phyloP scores from a whole-genome alignment of 345 rosid genomes.

The Erysimum cheiranthoides region DNA sequence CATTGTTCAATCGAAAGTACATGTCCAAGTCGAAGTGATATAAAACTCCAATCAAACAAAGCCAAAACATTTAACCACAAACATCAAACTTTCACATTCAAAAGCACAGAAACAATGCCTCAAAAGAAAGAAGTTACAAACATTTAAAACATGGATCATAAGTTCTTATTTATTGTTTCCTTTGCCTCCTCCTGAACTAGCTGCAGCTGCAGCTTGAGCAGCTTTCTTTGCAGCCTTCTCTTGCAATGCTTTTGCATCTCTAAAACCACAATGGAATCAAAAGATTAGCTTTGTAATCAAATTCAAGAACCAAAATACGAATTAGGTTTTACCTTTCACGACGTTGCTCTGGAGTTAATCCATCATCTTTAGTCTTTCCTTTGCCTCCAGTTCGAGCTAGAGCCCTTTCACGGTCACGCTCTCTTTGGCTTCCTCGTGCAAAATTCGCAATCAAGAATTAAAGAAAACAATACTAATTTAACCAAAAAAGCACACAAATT shows the following conservation, averaged over 20 bases:
- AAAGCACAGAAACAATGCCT: background rate
- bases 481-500: background rate
- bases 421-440: conserved; percentile 82
- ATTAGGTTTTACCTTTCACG: conserved; percentile 63
- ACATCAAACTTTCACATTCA: conserved; percentile 21
- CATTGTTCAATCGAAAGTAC: background rate
- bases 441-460: conserved; percentile 31
- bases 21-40: background rate
- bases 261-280: conserved; percentile 18
- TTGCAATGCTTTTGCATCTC: conserved; percentile 90
- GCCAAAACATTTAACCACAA: background rate
- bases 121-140: conserved; percentile 18
- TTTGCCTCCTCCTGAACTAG: conserved; percentile 46
- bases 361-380: conserved; percentile 58
- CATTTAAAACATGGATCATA: background rate
- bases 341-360: conserved; percentile 86
- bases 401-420: conserved; percentile 85
- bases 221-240: conserved; percentile 90
- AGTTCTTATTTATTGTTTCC: conserved; percentile 49
- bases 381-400: conserved; percentile 57
- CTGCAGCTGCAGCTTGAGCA: conserved; percentile 57
- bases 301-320: conserved; percentile 7
- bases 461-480: conserved; percentile 36
- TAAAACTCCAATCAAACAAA: background rate
- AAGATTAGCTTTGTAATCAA: background rate